phyloP scores from a whole-genome alignment of 2,329 filamentous ascomycete genomes.

The Sphaerulina vaccinii region DNA sequence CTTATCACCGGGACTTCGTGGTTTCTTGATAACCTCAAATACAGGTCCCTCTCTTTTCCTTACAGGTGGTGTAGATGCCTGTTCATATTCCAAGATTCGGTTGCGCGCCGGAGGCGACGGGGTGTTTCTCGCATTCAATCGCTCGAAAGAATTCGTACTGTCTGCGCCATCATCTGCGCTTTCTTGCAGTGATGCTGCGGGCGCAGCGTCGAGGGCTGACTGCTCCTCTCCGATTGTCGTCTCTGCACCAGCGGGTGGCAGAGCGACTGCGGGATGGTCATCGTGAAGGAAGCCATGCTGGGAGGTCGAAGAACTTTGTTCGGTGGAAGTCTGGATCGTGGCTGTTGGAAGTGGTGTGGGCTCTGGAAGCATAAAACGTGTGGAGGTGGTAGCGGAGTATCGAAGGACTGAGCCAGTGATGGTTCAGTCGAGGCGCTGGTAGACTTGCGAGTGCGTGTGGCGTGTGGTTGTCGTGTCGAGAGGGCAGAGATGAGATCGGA shows the following conservation, averaged over 20 bases:
- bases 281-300: constrained; percentile 59
- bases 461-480: constrained; percentile 8
- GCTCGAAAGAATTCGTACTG: constrained; percentile 12
- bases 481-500: not conserved
- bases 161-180: constrained; percentile 6
- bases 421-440: constrained; percentile 48
- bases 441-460: constrained; percentile 13
- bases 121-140: constrained; percentile 32
- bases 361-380: constrained; percentile 67
- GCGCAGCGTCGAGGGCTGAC: constrained; percentile 29
- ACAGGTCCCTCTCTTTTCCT: constrained; percentile 46
- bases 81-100: constrained; percentile 57
- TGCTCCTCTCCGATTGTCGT: constrained; percentile 26
- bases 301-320: constrained; percentile 42
- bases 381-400: constrained; percentile 35
- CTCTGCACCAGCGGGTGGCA: constrained; percentile 38
- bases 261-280: constrained; percentile 48
- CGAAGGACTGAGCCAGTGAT: constrained; percentile 58
- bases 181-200: constrained; percentile 32
- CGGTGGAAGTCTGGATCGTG: constrained; percentile 41
- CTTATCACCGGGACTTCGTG: constrained; percentile 45
- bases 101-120: constrained; percentile 47
- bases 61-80: constrained; percentile 39
- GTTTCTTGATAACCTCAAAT: constrained; percentile 55
- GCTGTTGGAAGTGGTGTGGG: constrained; percentile 50